phyloP scores from a whole-genome alignment of 148 eudicot genomes.

The Oxyria digyna region DNA sequence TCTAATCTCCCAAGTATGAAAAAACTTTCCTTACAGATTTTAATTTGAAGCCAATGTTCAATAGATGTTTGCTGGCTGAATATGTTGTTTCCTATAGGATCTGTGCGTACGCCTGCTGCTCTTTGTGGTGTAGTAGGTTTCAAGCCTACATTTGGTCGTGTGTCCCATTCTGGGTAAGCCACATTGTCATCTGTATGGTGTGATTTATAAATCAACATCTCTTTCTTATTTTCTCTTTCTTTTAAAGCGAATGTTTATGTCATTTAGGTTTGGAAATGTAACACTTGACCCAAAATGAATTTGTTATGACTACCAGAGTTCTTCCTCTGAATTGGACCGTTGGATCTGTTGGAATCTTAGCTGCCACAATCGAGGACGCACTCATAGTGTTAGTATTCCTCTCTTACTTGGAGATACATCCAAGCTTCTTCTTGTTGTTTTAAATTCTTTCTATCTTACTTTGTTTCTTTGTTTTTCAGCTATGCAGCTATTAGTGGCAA shows the following conservation, averaged over 20 bases:
- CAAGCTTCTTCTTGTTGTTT: not conserved
- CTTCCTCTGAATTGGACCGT: conserved; percentile 94
- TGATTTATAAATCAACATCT: not conserved
- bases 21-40: no score
- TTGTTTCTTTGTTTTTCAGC: conserved; percentile 25
- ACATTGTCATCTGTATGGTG: not conserved
- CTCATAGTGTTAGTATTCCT: conserved; percentile 48
- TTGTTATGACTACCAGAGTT: conserved; percentile 31
- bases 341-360: conserved; percentile 88
- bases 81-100: conserved; percentile 28
- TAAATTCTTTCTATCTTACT: no score
- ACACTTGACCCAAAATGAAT: not conserved
- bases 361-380: conserved; percentile 89
- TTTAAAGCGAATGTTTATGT: not conserved
- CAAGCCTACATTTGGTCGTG: conserved; percentile 88
- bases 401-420: not conserved
- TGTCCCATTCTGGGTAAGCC: conserved; percentile 77
- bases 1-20: no score
- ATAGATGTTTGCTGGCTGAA: not conserved
- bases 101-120: conserved; percentile 95
- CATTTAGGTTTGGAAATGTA: not conserved
- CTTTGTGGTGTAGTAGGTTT: conserved; percentile 94
- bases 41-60: no score
- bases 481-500: conserved; percentile 81
- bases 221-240: not conserved